Conservation (phyloP, 805 yeast genomes). For the Jamesozyma hellenica region DNA sequence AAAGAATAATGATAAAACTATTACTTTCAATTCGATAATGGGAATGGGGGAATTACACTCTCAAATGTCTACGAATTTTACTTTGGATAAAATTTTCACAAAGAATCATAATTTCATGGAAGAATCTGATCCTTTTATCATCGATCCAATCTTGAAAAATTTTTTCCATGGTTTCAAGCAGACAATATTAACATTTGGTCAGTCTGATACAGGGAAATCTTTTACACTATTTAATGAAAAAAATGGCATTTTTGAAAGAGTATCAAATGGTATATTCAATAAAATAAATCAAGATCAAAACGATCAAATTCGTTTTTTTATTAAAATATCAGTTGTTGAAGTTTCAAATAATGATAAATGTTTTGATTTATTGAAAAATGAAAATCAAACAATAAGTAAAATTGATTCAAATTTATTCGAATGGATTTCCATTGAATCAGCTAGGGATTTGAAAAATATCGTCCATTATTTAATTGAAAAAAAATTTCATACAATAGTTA, state of each 20-base stretch:
- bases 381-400: no score
- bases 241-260: no score
- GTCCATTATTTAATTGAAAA: background rate
- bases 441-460: no score
- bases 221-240: constrained; percentile 50
- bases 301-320: no score
- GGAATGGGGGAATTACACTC: background rate
- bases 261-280: no score
- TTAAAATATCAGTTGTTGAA: no score
- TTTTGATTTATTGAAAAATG: no score
- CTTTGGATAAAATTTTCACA: background rate
- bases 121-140: background rate
- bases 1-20: background rate
- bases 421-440: no score
- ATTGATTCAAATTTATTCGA: no score
- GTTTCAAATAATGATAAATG: no score
- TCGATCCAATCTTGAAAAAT: background rate
- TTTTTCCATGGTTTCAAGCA: constrained; percentile 55
- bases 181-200: constrained; percentile 70
- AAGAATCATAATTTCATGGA: background rate
- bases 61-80: background rate
- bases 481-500: background rate
- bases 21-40: background rate
- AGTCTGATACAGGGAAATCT: constrained; percentile 69
- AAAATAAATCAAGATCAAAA: no score